phyloP scores from a whole-genome alignment of 306 rosid species.

The Prunus dulcis region DNA sequence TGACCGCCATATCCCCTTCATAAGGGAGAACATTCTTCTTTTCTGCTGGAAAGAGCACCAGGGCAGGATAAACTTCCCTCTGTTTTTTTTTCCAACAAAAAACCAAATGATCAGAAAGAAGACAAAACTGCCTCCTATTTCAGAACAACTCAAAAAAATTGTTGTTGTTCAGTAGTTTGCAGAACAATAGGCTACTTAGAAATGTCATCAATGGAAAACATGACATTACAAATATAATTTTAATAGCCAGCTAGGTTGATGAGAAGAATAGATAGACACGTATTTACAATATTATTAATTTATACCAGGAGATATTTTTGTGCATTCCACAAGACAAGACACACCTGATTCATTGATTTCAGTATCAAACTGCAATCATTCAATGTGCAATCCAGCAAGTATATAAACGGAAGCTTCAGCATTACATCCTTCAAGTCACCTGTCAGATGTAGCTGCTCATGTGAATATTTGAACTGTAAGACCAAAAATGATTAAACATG shows the following conservation, averaged over 20 bases:
- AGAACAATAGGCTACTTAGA: not conserved
- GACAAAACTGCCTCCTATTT: not conserved
- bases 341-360: slow-evolving; percentile 72
- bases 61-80: slow-evolving; percentile 84
- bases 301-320: not conserved
- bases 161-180: not conserved
- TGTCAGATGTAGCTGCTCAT: slow-evolving; percentile 36
- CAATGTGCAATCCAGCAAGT: slow-evolving; percentile 83
- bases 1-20: slow-evolving; percentile 71
- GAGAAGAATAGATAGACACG: not conserved
- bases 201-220: not conserved
- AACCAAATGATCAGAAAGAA: slow-evolving; percentile 6
- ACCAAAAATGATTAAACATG: not conserved
- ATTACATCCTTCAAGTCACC: slow-evolving; percentile 39
- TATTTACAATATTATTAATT: not conserved
- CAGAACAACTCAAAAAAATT: not conserved
- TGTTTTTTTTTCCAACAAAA: slow-evolving; percentile 43
- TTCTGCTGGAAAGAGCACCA: slow-evolving; percentile 81
- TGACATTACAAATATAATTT: not conserved
- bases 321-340: slow-evolving; percentile 15
- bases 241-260: not conserved
- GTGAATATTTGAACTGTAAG: not conserved
- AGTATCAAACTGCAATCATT: slow-evolving; percentile 76
- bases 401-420: slow-evolving; percentile 64
- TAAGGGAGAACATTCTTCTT: slow-evolving; percentile 57